Evolutionary conservation across 2,329 filamentous ascomycete species (phyloP), one percentile per base, ranked within the genome.

Genomic region (Zymoseptoria ardabiliae): DNA sequence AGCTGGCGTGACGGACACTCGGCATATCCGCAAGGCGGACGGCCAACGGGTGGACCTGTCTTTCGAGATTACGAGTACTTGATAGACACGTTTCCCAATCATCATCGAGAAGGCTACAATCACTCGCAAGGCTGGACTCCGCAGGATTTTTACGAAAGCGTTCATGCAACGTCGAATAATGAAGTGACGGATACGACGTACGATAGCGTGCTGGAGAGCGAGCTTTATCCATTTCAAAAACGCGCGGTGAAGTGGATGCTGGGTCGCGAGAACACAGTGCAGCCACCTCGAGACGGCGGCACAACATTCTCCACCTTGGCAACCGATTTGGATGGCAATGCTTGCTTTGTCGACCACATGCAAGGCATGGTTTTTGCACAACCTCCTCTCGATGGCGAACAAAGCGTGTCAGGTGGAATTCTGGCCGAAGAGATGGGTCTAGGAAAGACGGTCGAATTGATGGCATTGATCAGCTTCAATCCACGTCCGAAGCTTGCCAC

Each of bases 361-460:
- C 83, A 87, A 55, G 84, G 86, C 23, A 73, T 84, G 13, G 76
- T 85, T 5, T 66, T 64, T 8, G 68, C 65, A 2, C 50, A 59
- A 7, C 71, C 21, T 74, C 66, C 67, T 11, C 28, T 82, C 55
- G 69, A 71, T n/a, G 63, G 66, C 0, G 59, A 83, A 10, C 79
- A 73, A 52, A 83, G 67, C 17, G 59, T 79, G 1, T 73, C 69
- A 41, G 85, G 85, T 2, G 88, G 88, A 0, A 86, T 91, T 53
- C 75, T 93, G 4, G 85, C 88, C 0, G 89, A 93, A 69, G 89
- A 93, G 72, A 93, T 93, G 89, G 89, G 89, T 0, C 76, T 93
- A 1, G 89, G 89, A 1, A 93, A 93, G 72, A 93, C 89, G 0
- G 78, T 92, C 2, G 90, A 93, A 73, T 78, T 90, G 2, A 83